These are phyloP conservation scores for Hippophae tibetana DNA, from an alignment of 306 rosid genomes.

Conservation along the genomic window DNA sequence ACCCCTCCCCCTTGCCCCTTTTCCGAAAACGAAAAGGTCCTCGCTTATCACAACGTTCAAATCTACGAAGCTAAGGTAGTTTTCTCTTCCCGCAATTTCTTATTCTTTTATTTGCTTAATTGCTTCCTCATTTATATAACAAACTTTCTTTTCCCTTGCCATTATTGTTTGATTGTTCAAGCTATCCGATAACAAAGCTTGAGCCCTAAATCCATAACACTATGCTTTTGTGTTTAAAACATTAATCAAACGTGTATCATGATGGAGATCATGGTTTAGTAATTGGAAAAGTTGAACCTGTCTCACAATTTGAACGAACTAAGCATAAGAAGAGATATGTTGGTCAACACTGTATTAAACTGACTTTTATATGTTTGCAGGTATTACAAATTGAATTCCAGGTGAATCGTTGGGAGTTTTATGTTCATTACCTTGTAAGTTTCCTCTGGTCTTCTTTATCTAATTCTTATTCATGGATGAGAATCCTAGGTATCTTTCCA, in stretches of 20 bases:
- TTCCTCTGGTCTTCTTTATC: neutral
- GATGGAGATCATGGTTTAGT: too few relatives aligned
- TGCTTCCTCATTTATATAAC: too few relatives aligned
- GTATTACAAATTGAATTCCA: conserved; percentile 32
- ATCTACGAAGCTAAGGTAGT: conserved; percentile 69
- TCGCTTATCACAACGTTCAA: conserved; percentile 33
- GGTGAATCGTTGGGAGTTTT: conserved; percentile 33
- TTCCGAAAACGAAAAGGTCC: conserved; percentile 44
- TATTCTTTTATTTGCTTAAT: neutral
- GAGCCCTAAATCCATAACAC: too few relatives aligned
- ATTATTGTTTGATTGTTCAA: too few relatives aligned
- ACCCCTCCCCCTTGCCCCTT: conserved; percentile 33
- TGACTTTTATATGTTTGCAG: conserved; percentile 25
- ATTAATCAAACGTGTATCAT: too few relatives aligned
- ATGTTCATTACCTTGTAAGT: conserved; percentile 72
- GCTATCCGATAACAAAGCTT: too few relatives aligned
- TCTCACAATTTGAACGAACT: too few relatives aligned
- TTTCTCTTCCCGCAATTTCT: neutral
- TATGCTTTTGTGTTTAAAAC: too few relatives aligned
- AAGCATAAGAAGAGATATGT: too few relatives aligned
- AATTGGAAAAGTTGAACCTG: too few relatives aligned
- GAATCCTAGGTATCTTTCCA: too few relatives aligned
- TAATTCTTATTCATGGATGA: neutral
- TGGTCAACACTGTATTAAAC: neutral
- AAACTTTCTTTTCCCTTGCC: too few relatives aligned